These are phyloP conservation scores for Backusella westeae DNA, from an alignment of 192 early-diverging fungal species.

Conservation along the genomic window DNA sequence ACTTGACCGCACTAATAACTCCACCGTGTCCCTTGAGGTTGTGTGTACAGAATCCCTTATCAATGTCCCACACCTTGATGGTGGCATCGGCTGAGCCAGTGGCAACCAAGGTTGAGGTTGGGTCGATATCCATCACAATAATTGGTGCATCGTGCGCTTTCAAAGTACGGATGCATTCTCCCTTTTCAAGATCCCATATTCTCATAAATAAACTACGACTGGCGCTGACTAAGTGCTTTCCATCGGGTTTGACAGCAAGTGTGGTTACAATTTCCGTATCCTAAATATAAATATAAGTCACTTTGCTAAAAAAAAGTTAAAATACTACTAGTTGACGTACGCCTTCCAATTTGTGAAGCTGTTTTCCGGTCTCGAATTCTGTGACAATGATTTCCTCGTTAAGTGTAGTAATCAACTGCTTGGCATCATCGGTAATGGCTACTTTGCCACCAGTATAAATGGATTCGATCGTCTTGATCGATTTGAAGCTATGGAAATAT, in stretches of 20 bases:
- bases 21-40: conserved; percentile 93
- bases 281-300: conserved; percentile 23
- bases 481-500: conserved; percentile 59
- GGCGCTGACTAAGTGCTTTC: conserved; percentile 73
- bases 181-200: conserved; percentile 74
- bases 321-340: conserved; percentile 23
- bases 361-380: conserved; percentile 64
- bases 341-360: conserved; percentile 64
- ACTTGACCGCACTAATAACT: conserved; percentile 81
- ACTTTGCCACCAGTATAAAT: conserved; percentile 91
- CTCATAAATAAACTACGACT: conserved; percentile 76
- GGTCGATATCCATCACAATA: conserved; percentile 89
- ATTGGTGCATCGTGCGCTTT: conserved; percentile 94
- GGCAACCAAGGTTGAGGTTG: conserved; percentile 88
- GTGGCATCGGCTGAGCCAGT: conserved; percentile 95
- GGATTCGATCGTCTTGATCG: conserved; percentile 77
- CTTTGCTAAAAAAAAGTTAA: background rate
- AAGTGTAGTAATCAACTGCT: conserved; percentile 70
- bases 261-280: conserved; percentile 88
- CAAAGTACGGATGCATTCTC: conserved; percentile 58
- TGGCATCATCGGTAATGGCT: conserved; percentile 62
- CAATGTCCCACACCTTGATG: conserved; percentile 96
- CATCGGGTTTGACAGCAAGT: conserved; percentile 81
- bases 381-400: conserved; percentile 83
- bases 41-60: conserved; percentile 90